Base-by-base conservation (phyloP, 495 filamentous ascomycete genomes). In the Neohortaea acidophila region DNA sequence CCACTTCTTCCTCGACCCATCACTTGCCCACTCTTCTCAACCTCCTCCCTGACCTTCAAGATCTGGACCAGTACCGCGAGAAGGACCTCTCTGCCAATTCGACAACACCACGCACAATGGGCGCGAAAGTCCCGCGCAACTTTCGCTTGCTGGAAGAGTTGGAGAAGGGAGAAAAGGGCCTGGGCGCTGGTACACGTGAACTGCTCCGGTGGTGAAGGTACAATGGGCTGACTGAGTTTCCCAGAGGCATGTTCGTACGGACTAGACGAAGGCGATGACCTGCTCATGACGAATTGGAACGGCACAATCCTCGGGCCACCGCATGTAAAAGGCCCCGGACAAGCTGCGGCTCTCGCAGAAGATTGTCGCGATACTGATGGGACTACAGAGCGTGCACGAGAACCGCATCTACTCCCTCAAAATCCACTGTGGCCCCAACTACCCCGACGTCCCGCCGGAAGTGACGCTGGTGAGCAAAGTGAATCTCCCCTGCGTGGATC, bases 201-300 rank as follows among this genome's bases (percentile, higher is more conserved):
- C 36, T 21, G 42, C n/a, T 18, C 21, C 12, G 14, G 23, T 33
- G 1, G 32, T 33, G 10, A 36, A 39, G 5, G 25, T 38, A 23
- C 1, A 19, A 3, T 2, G 18, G 29, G 21, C 45, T 43, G 41
- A 52, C 19, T 6, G 2, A 23, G 1, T 2, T 19, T 13, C 12
- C 9, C 27, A 94, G 89, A 94, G 65, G 85, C 86, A 38, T 94
- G 85, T 67, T 96, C 89, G 3, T 96, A 94, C 49, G 89, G 89
- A 51, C 75, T 96, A 28, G 82, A 82, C 38, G 83, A 96, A 60
- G 82, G 84, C 19, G 87, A 94, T 53, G 89, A 97, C 52, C 72
- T 94, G 51, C 74, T 86, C 62, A 93, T 97, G 86, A 83, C 82
- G 43, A 84, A 94, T 70, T 97, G 89, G 89, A 92, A 91, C 48